phyloP scores from a whole-genome alignment of 1,139 yeast genomes.

The Magnusiomyces ingens region DNA sequence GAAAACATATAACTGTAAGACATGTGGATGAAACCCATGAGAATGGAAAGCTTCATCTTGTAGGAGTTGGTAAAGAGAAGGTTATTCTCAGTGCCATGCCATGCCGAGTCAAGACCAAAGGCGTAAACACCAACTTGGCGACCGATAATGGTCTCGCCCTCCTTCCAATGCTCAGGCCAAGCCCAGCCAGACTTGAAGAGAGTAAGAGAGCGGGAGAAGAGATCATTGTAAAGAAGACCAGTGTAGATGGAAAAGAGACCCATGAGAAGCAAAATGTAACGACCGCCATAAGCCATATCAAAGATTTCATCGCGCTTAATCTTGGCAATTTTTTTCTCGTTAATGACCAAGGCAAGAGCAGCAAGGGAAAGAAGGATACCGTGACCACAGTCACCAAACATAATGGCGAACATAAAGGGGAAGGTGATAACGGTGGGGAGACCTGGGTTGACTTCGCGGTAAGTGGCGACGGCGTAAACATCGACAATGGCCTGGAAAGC shows the following conservation, averaged over 20 bases:
- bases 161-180: constrained; percentile 71
- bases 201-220: constrained; percentile 85
- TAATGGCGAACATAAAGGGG: constrained; percentile 98
- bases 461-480: constrained; percentile 90
- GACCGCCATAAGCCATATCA: constrained; percentile 91
- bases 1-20: constrained; percentile 82
- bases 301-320: constrained; percentile 84
- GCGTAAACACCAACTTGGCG: constrained; percentile 61
- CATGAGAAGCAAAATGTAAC: constrained; percentile 86
- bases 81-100: constrained; percentile 97
- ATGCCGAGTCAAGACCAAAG: constrained; percentile 84
- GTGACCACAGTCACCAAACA: constrained; percentile 99
- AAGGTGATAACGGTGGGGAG: constrained; percentile 90
- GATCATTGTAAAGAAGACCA: constrained; percentile 87
- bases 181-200: constrained; percentile 84
- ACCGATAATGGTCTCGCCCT: constrained; percentile 59
- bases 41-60: constrained; percentile 90
- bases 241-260: constrained; percentile 91
- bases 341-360: constrained; percentile 60
- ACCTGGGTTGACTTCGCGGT: constrained; percentile 95
- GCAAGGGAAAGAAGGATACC: constrained; percentile 75
- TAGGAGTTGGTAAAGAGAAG: constrained; percentile 86
- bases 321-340: constrained; percentile 58
- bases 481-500: constrained; percentile 93
- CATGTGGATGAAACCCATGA: constrained; percentile 96